Conservation (phyloP, 257 asterid genomes). For the Penstemon newberryi region DNA sequence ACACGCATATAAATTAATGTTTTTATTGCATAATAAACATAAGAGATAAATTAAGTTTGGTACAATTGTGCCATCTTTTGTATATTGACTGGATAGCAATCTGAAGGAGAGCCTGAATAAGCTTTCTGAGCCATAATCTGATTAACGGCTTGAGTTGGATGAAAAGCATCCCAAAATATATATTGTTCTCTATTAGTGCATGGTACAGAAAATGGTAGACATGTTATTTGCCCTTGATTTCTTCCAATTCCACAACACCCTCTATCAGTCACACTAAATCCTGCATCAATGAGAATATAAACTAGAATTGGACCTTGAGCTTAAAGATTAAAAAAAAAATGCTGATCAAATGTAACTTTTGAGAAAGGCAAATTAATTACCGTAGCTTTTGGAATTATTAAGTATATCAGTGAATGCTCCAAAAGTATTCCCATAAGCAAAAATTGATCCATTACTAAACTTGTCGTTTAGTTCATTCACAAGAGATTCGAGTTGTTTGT, state of each 20-base stretch:
- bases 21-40: background rate
- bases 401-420: constrained; percentile 54
- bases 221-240: constrained; percentile 62
- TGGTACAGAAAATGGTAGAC: constrained; percentile 65
- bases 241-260: constrained; percentile 83
- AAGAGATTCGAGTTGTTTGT: constrained; percentile 40
- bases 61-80: constrained; percentile 52
- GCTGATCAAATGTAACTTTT: too few species aligned
- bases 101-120: constrained; percentile 46
- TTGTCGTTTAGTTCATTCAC: constrained; percentile 56
- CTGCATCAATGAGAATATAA: constrained; percentile 27
- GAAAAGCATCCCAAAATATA: constrained; percentile 85
- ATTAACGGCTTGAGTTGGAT: constrained; percentile 67
- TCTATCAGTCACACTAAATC: constrained; percentile 54
- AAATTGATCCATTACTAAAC: constrained; percentile 39
- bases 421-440: constrained; percentile 58
- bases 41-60: background rate
- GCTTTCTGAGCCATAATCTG: constrained; percentile 55
- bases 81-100: constrained; percentile 59
- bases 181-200: constrained; percentile 52
- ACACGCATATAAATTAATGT: too few species aligned
- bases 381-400: constrained; percentile 50
- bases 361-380: constrained; percentile 25
- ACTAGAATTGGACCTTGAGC: too few species aligned
- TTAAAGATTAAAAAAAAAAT: too few species aligned